Percentiles rank a stretch among this genome's conserved stretches.
Evolutionary conservation across 1,139 yeast species (phyloP).

Genomic region (Debaryomyces sp.): DNA sequence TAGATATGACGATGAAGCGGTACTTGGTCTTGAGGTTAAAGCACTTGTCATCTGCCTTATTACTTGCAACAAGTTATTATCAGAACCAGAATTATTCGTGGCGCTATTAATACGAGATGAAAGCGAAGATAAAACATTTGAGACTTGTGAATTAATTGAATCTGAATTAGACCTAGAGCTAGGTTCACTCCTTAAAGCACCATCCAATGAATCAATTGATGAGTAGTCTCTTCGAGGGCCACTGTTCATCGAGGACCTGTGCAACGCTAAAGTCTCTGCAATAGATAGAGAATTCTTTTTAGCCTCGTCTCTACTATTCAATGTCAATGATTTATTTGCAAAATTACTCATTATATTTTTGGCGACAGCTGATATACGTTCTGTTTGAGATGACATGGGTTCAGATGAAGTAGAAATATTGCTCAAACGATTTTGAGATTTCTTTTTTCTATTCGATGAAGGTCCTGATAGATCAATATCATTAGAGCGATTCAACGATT

Average conservation of each 20-base stretch:
- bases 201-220: slow-evolving; percentile 27
- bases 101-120: slow-evolving; percentile 20
- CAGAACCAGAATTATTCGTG: slow-evolving; percentile 20
- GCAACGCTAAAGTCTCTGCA: slow-evolving; percentile 65
- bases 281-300: slow-evolving; percentile 49
- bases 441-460: neutral
- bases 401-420: neutral
- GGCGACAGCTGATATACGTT: slow-evolving; percentile 14
- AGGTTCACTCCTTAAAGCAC: slow-evolving; percentile 24
- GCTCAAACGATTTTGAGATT: neutral
- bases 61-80: slow-evolving; percentile 30
- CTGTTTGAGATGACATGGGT: slow-evolving; percentile 5
- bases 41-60: slow-evolving; percentile 48
- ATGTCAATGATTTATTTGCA: slow-evolving; percentile 5
- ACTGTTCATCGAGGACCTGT: slow-evolving; percentile 43
- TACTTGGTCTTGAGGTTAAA: slow-evolving; percentile 23
- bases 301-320: slow-evolving; percentile 10
- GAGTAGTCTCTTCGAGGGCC: slow-evolving; percentile 32
- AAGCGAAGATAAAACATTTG: slow-evolving; percentile 31
- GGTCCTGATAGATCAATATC: slow-evolving; percentile 3
- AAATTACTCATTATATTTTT: slow-evolving; percentile 13
- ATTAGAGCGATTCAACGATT: slow-evolving; percentile 16
- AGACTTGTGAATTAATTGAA: slow-evolving; percentile 31
- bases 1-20: slow-evolving; percentile 17
- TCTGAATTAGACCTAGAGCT: slow-evolving; percentile 14